Base-by-base conservation (phyloP, 768 basidiomycete species). In the Termitomyces eurrhizus region DNA sequence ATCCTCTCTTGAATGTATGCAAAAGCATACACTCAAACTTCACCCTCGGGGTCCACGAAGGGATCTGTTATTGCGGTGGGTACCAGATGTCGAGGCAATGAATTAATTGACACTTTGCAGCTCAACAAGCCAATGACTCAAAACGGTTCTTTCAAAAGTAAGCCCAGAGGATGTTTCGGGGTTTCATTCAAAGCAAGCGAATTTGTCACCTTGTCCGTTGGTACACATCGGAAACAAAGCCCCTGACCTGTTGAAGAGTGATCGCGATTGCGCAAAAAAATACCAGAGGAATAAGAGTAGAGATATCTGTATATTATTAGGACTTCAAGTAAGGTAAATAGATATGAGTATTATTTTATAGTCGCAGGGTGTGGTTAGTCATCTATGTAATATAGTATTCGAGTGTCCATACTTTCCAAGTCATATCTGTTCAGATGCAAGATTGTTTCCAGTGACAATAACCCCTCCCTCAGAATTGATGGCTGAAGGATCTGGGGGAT, bases 401-500 rank as follows among this genome's bases (percentile, higher is more conserved):
- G 12, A 11, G 52, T 29, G 18, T 54, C 39, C 1, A 26, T 41
- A 29, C 13, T 33, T 41, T 42, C n/a, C 29, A 11, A 42, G 29
- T 55, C 14, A 58, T 42, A 61, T 36, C 29, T 56, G 21, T 46
- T 57, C 32, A 42, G 56, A 57, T 53, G 52, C 36, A 24, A 60
- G 56, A 7, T 57, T 42, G 16, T 35, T 45, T 13, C 39, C 46
- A n/a, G 42, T 44, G 32, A 42, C 36, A 24, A 16, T 8, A 11
- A 24, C 16, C 12, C 56, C 60, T 5, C 57, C 45, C 24, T 65
- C 64, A 6, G 65, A n/a, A 21, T 44, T 21, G 9, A 60, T 69
- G 42, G 72, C 64, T 3, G 69, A 64, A 13, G 77, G 70, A 61
- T 89, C 87, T 1, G 81, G 74, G 5, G 71, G 62, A 62, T 91